Evolutionary conservation across 495 filamentous ascomycete genomes (phyloP).

Genomic region (Aspergillus baeticus): DNA sequence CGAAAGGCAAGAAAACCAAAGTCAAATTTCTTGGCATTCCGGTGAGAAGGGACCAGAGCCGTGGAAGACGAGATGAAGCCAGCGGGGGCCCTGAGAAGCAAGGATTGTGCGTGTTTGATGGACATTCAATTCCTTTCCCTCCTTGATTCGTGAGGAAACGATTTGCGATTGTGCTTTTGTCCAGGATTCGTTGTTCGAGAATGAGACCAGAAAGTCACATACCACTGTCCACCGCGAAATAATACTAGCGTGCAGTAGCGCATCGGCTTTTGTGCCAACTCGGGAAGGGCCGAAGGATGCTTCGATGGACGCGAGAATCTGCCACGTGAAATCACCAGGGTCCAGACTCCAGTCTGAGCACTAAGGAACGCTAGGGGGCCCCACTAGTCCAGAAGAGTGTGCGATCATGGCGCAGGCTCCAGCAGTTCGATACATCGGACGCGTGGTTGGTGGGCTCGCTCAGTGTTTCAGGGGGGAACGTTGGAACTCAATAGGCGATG

Average conservation of each 20-base stretch:
- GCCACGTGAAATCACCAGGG: slow-evolving; percentile 31
- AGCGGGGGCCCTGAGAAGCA: too few relatives aligned
- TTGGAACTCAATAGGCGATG: slow-evolving; percentile 1
- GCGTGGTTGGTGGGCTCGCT: slow-evolving; percentile 2
- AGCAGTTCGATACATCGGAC: slow-evolving; percentile 20
- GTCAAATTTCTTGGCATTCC: too few relatives aligned
- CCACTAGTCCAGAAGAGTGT: slow-evolving; percentile 12
- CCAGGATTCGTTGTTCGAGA: too few relatives aligned
- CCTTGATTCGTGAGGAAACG: too few relatives aligned
- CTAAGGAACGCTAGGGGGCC: slow-evolving; percentile 15
- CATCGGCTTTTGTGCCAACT: slow-evolving; percentile 35
- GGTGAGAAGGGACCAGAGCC: too few relatives aligned
- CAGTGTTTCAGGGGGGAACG: slow-evolving; percentile 8
- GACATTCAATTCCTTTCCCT: too few relatives aligned
- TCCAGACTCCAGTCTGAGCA: slow-evolving; percentile 24
- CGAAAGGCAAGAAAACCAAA: too few relatives aligned
- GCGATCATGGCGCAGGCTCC: slow-evolving; percentile 25
- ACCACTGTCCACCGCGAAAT: background rate
- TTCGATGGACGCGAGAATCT: slow-evolving; percentile 21
- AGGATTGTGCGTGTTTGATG: too few relatives aligned
- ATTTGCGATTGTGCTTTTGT: too few relatives aligned
- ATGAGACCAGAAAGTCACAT: background rate
- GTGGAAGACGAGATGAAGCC: too few relatives aligned
- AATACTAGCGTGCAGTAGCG: slow-evolving; percentile 18
- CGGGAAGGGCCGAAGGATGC: slow-evolving; percentile 30